A percentile compares a stretch with the other conserved stretches of the same genome.
Conservation (phyloP, 2,329 filamentous ascomycete genomes). For the Hymenoscyphus fraxineus region DNA sequence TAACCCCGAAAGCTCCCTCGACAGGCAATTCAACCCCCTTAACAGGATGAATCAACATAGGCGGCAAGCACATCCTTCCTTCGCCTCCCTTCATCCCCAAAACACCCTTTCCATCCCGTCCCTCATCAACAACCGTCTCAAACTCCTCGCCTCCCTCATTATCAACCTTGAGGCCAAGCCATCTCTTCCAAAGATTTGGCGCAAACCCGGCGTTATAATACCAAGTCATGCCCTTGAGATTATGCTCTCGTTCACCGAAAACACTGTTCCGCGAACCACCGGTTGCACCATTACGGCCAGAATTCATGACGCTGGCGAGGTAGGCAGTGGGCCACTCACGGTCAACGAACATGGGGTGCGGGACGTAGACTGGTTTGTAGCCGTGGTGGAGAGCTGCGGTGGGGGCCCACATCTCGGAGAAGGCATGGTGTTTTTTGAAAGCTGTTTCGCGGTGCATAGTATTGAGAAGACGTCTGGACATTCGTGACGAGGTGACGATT, state of each 20-base stretch:
- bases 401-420: constrained; percentile 94
- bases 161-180: constrained; percentile 78
- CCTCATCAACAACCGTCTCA: constrained; percentile 56
- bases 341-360: constrained; percentile 85
- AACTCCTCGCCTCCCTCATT: constrained; percentile 75
- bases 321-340: constrained; percentile 79
- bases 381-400: constrained; percentile 87
- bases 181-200: constrained; percentile 75
- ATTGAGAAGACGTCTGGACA: constrained; percentile 73
- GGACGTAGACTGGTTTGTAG: constrained; percentile 85
- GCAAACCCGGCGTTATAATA: constrained; percentile 87
- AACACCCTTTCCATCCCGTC: constrained; percentile 35
- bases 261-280: constrained; percentile 71
- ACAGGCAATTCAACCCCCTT: constrained; percentile 63
- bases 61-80: constrained; percentile 85
- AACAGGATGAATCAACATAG: constrained; percentile 84
- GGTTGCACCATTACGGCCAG: constrained; percentile 67
- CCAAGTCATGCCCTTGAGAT: constrained; percentile 83
- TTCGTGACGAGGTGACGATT: constrained; percentile 83
- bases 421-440: constrained; percentile 81
- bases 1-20: constrained; percentile 19
- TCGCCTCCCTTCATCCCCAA: constrained; percentile 60
- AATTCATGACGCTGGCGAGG: constrained; percentile 76
- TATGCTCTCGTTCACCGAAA: constrained; percentile 83
- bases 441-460: constrained; percentile 91